Conservation (phyloP, 2,329 filamentous ascomycete species). For the Apiospora marii region DNA sequence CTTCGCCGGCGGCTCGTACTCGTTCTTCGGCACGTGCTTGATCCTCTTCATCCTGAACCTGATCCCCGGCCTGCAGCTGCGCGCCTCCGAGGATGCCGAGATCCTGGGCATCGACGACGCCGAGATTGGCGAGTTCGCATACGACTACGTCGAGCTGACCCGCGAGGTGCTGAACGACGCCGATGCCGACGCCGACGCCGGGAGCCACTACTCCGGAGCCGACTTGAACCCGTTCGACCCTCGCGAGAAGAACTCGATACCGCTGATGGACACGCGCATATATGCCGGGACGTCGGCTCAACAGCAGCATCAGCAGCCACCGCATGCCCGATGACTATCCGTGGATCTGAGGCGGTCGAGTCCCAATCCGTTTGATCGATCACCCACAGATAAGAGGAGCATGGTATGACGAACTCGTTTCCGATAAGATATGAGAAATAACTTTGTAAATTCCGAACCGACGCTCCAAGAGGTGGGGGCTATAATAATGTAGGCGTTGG, state of each 20-base stretch:
- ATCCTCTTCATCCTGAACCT: conserved; percentile 85
- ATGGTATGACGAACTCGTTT: background rate
- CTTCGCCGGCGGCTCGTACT: conserved; percentile 77
- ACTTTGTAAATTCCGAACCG: too few species aligned
- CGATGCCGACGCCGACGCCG: conserved; percentile 49
- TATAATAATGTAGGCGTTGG: background rate
- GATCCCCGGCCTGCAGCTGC: conserved; percentile 77
- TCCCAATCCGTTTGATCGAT: background rate
- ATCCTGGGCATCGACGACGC: conserved; percentile 87
- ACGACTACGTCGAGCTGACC: conserved; percentile 86
- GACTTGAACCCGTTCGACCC: conserved; percentile 48
- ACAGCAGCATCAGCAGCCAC: conserved; percentile 29
- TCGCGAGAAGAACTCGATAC: conserved; percentile 59
- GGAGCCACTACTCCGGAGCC: conserved; percentile 55
- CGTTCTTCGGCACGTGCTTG: conserved; percentile 77
- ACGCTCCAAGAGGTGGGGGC: background rate
- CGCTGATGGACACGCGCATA: conserved; percentile 53
- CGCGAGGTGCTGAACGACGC: conserved; percentile 56
- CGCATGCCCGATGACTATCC: conserved; percentile 21
- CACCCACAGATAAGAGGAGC: background rate
- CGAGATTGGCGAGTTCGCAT: conserved; percentile 94
- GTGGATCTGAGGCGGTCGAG: background rate
- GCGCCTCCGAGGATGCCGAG: conserved; percentile 79
- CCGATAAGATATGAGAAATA: background rate
- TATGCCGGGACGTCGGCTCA: conserved; percentile 47